Percentiles rank a stretch among this genome's conserved stretches.
Evolutionary conservation across 2,329 filamentous ascomycete genomes (phyloP).

Genomic region (Verticillium isaacii): DNA sequence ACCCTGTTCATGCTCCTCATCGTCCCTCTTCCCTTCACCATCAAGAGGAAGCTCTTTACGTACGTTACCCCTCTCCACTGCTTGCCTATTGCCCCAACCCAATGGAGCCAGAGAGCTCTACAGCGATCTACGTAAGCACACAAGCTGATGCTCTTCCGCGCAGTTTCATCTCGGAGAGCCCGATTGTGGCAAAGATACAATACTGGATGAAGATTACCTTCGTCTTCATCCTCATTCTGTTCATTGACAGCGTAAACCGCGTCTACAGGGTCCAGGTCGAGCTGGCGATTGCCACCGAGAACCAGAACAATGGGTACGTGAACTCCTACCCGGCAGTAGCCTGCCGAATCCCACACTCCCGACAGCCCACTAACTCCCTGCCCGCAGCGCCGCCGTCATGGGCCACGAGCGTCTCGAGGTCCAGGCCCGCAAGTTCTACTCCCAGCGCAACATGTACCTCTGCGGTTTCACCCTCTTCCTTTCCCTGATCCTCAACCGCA

Average conservation of each 20-base stretch:
- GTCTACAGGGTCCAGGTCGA: slow-evolving; percentile 82
- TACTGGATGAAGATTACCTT: slow-evolving; percentile 99
- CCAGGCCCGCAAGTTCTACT: slow-evolving; percentile 99
- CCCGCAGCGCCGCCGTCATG: slow-evolving; percentile 59
- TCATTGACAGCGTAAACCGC: slow-evolving; percentile 91
- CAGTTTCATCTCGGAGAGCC: slow-evolving; percentile 91
- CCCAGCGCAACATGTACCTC: slow-evolving; percentile 99
- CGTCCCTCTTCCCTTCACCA: slow-evolving; percentile 81
- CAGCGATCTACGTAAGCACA: not conserved
- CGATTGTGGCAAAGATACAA: slow-evolving; percentile 81
- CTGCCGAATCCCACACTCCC: no score
- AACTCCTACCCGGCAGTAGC: not conserved
- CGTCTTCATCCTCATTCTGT: slow-evolving; percentile 97
- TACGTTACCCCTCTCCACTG: slow-evolving; percentile 28
- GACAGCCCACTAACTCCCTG: not conserved
- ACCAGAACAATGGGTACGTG: slow-evolving; percentile 45
- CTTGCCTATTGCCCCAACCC: not conserved
- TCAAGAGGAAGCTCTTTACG: slow-evolving; percentile 81
- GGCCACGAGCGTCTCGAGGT: slow-evolving; percentile 96
- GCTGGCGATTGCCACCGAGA: slow-evolving; percentile 67
- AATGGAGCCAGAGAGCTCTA: not conserved
- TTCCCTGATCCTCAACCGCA: slow-evolving; percentile 97
- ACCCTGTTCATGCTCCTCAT: slow-evolving; percentile 72
- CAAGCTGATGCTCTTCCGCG: not conserved
- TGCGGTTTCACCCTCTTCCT: slow-evolving; percentile 99